Conservation (phyloP, 1,284 basidiomycete species). For the Leccinum ponderosum region DNA sequence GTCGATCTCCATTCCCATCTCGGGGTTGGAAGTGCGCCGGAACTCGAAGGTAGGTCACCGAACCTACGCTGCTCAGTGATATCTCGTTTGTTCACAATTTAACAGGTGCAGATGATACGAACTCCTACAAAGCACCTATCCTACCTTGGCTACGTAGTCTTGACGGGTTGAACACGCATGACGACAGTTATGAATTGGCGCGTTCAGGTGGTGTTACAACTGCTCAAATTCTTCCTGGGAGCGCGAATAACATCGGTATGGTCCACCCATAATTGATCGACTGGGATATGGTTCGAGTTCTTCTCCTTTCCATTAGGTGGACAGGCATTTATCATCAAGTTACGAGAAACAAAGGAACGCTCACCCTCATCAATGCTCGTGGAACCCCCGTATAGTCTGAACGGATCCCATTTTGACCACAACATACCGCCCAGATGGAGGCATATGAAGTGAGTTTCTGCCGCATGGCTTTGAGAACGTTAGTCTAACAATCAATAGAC, state of each 20-base stretch:
- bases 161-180: slow-evolving; percentile 54
- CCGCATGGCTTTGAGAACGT: neutral
- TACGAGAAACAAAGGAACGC: slow-evolving; percentile 56
- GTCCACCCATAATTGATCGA: neutral
- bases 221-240: slow-evolving; percentile 51
- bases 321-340: slow-evolving; percentile 70
- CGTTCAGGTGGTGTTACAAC: slow-evolving; percentile 57
- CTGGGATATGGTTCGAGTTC: neutral
- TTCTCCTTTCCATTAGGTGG: slow-evolving; percentile 44
- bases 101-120: slow-evolving; percentile 51
- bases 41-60: slow-evolving; percentile 42
- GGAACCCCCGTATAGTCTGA: slow-evolving; percentile 56
- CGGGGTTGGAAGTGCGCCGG: slow-evolving; percentile 66
- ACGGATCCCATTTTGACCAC: slow-evolving; percentile 33
- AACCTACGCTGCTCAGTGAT: too few relatives aligned
- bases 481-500: slow-evolving; percentile 37
- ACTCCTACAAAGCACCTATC: slow-evolving; percentile 58
- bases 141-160: slow-evolving; percentile 55
- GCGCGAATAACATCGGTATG: slow-evolving; percentile 60
- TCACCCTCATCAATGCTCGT: slow-evolving; percentile 63
- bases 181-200: slow-evolving; percentile 48
- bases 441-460: slow-evolving; percentile 53
- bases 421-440: slow-evolving; percentile 48
- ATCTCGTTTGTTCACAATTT: neutral
- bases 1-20: slow-evolving; percentile 84